Evolutionary conservation across 192 early-diverging fungal species (phyloP), one percentile per base, ranked within the genome.

Genomic region (Lobosporangium transversale): DNA sequence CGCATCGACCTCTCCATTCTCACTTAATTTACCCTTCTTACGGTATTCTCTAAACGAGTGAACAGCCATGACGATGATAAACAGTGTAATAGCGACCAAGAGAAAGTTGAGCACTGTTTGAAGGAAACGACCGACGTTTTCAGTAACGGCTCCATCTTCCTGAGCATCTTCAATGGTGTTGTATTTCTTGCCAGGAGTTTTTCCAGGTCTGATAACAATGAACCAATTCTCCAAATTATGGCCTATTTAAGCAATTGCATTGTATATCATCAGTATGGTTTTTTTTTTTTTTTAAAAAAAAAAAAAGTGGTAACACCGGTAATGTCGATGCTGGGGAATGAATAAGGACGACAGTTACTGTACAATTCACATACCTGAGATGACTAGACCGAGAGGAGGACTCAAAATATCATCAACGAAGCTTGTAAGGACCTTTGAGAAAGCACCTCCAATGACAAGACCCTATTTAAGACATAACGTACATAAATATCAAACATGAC

Each of bases 151-250:
- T 35, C 80, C 80, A 24, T 74, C 80, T 2, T 8, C 36, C 53
- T 82, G 80, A 30, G 80, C 80, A 33, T 74, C 52, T 3, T 68
- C 65, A 6, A 63, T 52, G 9, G 75, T 82, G 42, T 42, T 2
- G 65, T 82, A 82, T 0, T 7, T 20, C 3, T 27, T 7, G 21
- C 32, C 50, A 2, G 30, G 33, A 0, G 26, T 33, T 3, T 60
- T 36, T 3, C 75, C 80, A 0, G 48, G 52, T 33, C 62, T 66
- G 42, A 82, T 31, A n/a, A 82, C 35, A 58, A 82, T 79, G 60
- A 82, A 82, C 50, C 54, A 82, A 57, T 82, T 82, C 53, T 74
- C 80, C 42, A 82, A 65, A 58, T 82, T 78, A 40, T 74, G 65
- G 18, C 73, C 79, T 81, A 24, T 60, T 58, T 15, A 1, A 37